Evolutionary conservation across 805 yeast species (phyloP).

Genomic region (Candida maltosa): DNA sequence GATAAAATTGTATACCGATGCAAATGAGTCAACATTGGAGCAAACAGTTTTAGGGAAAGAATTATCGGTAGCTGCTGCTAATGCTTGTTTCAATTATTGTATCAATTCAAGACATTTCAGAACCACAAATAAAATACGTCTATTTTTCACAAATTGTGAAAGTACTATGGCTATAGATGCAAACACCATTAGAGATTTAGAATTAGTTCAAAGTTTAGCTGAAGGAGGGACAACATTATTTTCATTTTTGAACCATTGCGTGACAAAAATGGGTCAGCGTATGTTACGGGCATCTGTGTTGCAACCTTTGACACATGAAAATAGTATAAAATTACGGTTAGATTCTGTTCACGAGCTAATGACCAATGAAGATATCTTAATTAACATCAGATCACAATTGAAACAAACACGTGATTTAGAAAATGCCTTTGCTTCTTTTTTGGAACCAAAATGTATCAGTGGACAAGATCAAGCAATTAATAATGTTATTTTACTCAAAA

Average conservation of each 20-base stretch:
- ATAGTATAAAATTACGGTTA: constrained; percentile 31
- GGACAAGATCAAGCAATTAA: constrained; percentile 37
- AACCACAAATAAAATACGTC: constrained; percentile 19
- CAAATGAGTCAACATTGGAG: neutral
- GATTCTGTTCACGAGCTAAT: constrained; percentile 36
- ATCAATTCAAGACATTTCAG: neutral
- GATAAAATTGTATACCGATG: constrained; percentile 1
- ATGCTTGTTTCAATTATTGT: constrained; percentile 8
- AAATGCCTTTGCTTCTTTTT: constrained; percentile 31
- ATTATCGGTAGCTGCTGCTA: constrained; percentile 7
- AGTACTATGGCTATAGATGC: constrained; percentile 43
- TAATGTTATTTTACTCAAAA: constrained; percentile 37
- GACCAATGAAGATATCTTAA: constrained; percentile 9
- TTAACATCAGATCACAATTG: constrained; percentile 7
- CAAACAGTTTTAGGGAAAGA: constrained; percentile 6
- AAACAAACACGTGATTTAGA: constrained; percentile 8
- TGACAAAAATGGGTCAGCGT: constrained; percentile 47
- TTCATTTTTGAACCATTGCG: constrained; percentile 33
- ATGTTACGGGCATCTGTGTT: constrained; percentile 37
- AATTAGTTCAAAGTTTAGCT: constrained; percentile 31
- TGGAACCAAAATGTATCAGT: constrained; percentile 14
- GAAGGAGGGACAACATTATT: constrained; percentile 29
- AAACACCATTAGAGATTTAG: constrained; percentile 34
- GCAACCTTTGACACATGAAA: constrained; percentile 44
- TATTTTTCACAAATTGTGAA: constrained; percentile 35